A percentile compares a stretch with the other conserved stretches of the same genome.
These are phyloP conservation scores for Ustilago tritici DNA, from an alignment of 1,284 basidiomycete species.

Conservation along the genomic window DNA sequence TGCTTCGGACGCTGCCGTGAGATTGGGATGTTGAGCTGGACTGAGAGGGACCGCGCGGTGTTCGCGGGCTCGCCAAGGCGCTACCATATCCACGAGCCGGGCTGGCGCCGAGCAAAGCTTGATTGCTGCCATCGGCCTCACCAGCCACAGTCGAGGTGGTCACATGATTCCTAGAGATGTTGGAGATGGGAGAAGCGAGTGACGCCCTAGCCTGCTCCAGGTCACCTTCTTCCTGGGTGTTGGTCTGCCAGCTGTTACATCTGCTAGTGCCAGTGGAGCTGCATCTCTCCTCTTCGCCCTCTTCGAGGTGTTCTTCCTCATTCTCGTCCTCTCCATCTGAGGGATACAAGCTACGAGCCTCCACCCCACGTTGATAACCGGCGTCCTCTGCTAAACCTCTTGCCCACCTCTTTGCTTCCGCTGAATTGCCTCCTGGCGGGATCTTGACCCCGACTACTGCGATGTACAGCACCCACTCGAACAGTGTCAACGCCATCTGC, in stretches of 20 bases:
- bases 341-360: constrained; percentile 40
- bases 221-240: constrained; percentile 9
- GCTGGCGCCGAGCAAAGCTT: constrained; percentile 24
- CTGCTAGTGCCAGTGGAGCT: background rate
- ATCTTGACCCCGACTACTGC: constrained; percentile 53
- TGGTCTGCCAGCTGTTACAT: constrained; percentile 1
- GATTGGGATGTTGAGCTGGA: background rate
- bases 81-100: constrained; percentile 34
- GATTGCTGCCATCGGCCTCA: constrained; percentile 24
- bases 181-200: constrained; percentile 25
- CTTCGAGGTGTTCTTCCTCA: background rate
- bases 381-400: constrained; percentile 33
- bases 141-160: background rate
- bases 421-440: constrained; percentile 46
- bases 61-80: constrained; percentile 18
- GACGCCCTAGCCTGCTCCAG: constrained; percentile 14
- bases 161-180: background rate
- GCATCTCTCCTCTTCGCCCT: background rate
- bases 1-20: constrained; percentile 28
- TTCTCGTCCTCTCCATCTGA: constrained; percentile 25
- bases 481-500: constrained; percentile 45
- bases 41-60: constrained; percentile 22
- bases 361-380: constrained; percentile 33
- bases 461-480: constrained; percentile 53
- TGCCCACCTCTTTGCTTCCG: constrained; percentile 45